Conservation (phyloP, 768 basidiomycete genomes). For the Hypholoma fasciculare region DNA sequence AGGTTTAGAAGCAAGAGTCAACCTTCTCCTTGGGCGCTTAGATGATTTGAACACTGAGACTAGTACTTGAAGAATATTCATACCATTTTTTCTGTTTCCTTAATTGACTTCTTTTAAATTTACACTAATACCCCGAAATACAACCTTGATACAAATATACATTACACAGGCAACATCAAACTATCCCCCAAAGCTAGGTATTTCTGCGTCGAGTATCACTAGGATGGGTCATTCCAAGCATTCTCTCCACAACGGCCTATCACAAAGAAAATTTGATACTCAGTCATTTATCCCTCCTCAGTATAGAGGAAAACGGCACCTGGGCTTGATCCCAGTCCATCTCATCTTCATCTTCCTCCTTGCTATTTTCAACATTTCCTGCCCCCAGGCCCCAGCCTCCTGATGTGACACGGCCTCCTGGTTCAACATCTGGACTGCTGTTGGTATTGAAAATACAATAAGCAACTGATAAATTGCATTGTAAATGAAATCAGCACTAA, state of each 20-base stretch:
- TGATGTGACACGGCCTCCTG: slow-evolving; percentile 44
- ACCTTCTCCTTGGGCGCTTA: slow-evolving; percentile 38
- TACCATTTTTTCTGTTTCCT: neutral
- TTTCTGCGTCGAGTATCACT: slow-evolving; percentile 30
- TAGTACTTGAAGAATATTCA: slow-evolving; percentile 2
- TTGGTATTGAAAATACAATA: neutral
- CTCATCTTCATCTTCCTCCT: slow-evolving; percentile 62
- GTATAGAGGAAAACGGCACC: slow-evolving; percentile 29
- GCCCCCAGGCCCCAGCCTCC: slow-evolving; percentile 78
- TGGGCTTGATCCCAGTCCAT: slow-evolving; percentile 74
- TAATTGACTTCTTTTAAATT: neutral
- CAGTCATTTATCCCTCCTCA: neutral
- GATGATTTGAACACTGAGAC: slow-evolving; percentile 35
- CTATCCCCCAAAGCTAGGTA: slow-evolving; percentile 13
- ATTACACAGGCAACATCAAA: neutral
- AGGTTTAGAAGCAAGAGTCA: slow-evolving; percentile 60
- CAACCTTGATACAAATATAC: slow-evolving; percentile 1
- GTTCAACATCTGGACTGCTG: slow-evolving; percentile 56
- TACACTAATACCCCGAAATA: slow-evolving; percentile 3
- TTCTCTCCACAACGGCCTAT: slow-evolving; percentile 53
- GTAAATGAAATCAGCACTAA: slow-evolving; percentile 18
- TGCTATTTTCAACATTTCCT: slow-evolving; percentile 50
- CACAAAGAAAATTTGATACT: neutral
- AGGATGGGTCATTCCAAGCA: slow-evolving; percentile 53
- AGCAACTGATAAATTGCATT: neutral